phyloP scores from a whole-genome alignment of 257 asterid genomes.

The Linaria vulgaris region DNA sequence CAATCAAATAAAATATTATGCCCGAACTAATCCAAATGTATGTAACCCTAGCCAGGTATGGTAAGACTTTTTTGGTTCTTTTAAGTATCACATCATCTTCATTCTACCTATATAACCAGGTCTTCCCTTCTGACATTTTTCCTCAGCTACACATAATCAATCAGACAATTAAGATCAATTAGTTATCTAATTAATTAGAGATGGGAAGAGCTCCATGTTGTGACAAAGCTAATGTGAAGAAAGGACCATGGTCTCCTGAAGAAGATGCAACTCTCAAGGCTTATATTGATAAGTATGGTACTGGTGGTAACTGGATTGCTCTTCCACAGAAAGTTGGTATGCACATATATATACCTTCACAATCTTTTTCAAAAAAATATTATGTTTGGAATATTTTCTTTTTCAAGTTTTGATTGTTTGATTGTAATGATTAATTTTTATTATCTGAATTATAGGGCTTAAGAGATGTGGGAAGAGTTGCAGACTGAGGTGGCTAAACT shows the following conservation, averaged over 20 bases:
- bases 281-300: conserved; percentile 73
- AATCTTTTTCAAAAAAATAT: too few species aligned
- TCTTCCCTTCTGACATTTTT: conserved; percentile 56
- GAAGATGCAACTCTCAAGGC: conserved; percentile 90
- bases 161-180: too few species aligned
- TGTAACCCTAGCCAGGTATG: conserved; percentile 50
- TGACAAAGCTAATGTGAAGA: conserved; percentile 90
- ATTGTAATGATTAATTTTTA: background rate
- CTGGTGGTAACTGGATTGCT: conserved; percentile 97
- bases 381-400: background rate
- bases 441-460: conserved; percentile 49
- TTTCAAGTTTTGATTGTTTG: background rate
- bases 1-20: conserved; percentile 26
- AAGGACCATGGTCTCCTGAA: conserved; percentile 97
- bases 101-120: conserved; percentile 68
- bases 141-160: conserved; percentile 29
- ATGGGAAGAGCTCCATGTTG: conserved; percentile 99
- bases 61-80: conserved; percentile 48
- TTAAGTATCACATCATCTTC: conserved; percentile 60
- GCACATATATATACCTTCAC: background rate
- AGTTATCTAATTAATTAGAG: conserved; percentile 15
- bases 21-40: conserved; percentile 70
- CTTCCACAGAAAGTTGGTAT: conserved; percentile 97
- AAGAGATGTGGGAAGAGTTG: conserved; percentile 99
- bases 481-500: conserved; percentile 88